Evolutionary conservation across 345 rosid genomes (phyloP), one percentile per base, ranked within the genome.

Genomic region (Triadica sebifera): DNA sequence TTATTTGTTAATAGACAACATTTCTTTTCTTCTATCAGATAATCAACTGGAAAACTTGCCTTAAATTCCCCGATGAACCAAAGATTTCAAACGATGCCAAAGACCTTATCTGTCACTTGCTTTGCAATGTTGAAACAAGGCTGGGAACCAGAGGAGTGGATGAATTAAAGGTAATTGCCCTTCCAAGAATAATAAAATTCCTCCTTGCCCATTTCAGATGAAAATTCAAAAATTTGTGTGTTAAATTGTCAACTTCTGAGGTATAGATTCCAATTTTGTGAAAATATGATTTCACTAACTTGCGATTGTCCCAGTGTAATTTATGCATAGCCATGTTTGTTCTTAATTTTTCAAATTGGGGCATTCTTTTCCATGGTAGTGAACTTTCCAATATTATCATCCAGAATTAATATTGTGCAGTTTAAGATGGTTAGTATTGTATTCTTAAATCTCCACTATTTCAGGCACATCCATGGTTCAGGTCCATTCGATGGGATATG

Each of bases 1-100:
- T 49, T 58, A 25, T 72, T 70, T 80, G 70, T 80, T 78, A 83
- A 62, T 64, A 20, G 43, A 17, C 59, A 73, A 70, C 60, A 63
- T 47, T 75, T 58, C 55, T n/a, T 79, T 6, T 86, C 50, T 80
- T 58, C 61, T 52, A 56, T 79, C 84, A 92, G 98, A 92, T 94
- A 76, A 87, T 94, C 68, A 91, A 90, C 71, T 94, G 98, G 98
- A 91, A 82, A 82, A 88, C 93, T 69, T 92, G 97, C 83, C 87
- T 94, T 74, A 94, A 92, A 81, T 94, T 94, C 82, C 98, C 98
- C 34, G 98, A 94, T 37, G 97, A 92, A 77, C 94, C 91, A 60
- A 91, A 86, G 77, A 86, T 94, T 82, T 92, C 98, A 65, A 75
- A 85, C 53, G 97, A 92, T 79, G 96, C 98, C 63, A 88, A 84